A percentile compares a stretch with the other conserved stretches of the same genome.
Evolutionary conservation across 2,329 filamentous ascomycete genomes (phyloP).

Genomic region (Colletotrichum sp.): DNA sequence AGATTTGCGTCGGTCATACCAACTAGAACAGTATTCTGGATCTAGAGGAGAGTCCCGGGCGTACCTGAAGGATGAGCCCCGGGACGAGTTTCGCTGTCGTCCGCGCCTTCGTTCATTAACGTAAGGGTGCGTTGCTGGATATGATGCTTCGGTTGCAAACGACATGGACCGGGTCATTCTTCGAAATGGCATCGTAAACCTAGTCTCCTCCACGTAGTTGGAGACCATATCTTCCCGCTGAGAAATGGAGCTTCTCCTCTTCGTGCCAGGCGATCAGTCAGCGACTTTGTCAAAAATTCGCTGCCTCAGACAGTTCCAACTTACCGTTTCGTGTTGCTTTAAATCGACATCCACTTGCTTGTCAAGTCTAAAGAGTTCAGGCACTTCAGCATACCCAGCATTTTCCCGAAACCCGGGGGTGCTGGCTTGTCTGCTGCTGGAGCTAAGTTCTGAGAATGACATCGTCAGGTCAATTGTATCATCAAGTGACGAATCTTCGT

Average conservation of each 20-base stretch:
- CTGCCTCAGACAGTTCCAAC: background rate
- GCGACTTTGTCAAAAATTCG: background rate
- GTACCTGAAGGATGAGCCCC: background rate
- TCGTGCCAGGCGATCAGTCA: background rate
- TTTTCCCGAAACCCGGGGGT: background rate
- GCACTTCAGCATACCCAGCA: background rate
- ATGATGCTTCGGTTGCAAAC: background rate
- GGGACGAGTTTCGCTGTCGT: background rate
- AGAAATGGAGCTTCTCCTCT: background rate
- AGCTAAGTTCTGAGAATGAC: background rate
- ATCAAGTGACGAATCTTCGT: background rate
- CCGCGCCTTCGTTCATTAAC: background rate
- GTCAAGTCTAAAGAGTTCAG: background rate
- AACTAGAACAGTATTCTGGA: background rate
- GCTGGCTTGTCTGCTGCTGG: background rate
- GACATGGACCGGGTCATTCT: background rate
- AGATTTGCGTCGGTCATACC: background rate
- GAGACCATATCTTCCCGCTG: background rate
- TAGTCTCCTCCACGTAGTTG: background rate
- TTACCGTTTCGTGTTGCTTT: background rate
- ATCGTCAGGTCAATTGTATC: background rate
- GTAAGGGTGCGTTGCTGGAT: background rate
- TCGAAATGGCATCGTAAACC: background rate
- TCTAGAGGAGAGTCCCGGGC: background rate
- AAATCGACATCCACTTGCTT: background rate